These are phyloP conservation scores for Tulasnella sp. DNA, from an alignment of 768 basidiomycete species.

Conservation along the genomic window DNA sequence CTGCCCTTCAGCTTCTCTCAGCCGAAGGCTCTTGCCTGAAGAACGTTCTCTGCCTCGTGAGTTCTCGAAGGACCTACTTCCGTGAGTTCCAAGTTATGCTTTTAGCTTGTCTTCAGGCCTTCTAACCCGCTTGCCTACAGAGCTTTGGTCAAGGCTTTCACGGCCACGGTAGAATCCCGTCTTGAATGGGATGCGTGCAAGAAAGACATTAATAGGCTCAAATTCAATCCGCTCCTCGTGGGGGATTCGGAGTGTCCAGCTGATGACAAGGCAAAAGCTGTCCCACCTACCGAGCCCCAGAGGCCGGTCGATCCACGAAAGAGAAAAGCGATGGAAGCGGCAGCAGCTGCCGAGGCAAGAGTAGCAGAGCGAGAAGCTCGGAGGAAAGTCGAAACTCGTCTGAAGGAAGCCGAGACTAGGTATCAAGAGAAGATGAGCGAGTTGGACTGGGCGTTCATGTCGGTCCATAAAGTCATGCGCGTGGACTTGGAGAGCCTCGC, in stretches of 20 bases:
- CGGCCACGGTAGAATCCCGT: background rate
- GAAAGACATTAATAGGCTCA: background rate
- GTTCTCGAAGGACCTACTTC: background rate
- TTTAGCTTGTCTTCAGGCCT: background rate
- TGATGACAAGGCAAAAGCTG: background rate
- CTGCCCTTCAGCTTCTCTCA: background rate
- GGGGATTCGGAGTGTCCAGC: background rate
- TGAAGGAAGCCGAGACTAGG: background rate
- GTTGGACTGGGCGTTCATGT: background rate
- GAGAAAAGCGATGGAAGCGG: background rate
- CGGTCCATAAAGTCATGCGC: background rate
- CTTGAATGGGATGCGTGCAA: background rate
- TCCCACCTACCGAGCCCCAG: background rate
- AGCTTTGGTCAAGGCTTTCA: background rate
- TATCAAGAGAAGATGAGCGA: constrained; percentile 5
- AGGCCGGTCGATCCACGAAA: background rate
- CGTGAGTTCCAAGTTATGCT: background rate
- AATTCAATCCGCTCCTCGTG: background rate
- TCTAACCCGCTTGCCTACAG: background rate
- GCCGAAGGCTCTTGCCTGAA: background rate
- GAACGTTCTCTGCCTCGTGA: background rate
- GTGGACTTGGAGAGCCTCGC: background rate
- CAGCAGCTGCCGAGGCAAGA: background rate
- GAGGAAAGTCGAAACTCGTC: background rate
- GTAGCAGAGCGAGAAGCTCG: background rate